These are phyloP conservation scores for Sanghuangporus baumii DNA, from an alignment of 1,284 basidiomycete species.

Conservation along the genomic window DNA sequence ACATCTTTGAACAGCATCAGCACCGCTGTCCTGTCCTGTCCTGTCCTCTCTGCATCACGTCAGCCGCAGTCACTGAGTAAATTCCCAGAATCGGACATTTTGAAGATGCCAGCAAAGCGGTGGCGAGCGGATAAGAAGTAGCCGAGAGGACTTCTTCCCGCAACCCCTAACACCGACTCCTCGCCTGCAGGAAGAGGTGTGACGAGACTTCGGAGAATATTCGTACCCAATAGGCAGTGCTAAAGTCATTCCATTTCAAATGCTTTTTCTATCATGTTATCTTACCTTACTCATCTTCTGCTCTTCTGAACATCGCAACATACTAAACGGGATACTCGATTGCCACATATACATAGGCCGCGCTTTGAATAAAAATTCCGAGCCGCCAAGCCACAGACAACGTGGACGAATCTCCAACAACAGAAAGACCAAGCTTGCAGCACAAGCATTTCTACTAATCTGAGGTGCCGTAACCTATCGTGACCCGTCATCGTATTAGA, in stretches of 20 bases:
- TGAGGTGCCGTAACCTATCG: too few species aligned
- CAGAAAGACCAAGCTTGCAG: too few species aligned
- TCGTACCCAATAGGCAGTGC: neutral
- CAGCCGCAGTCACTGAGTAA: neutral
- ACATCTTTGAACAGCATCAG: neutral
- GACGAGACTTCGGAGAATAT: neutral
- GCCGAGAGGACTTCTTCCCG: neutral
- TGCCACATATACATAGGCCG: too few species aligned
- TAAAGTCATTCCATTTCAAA: neutral
- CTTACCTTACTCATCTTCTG: neutral
- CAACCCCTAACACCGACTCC: neutral
- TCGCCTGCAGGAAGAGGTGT: neutral
- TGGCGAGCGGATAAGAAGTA: neutral
- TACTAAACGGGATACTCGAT: too few species aligned
- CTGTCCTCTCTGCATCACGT: neutral
- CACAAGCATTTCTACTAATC: too few species aligned
- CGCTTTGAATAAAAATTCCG: too few species aligned
- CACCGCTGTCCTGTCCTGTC: neutral
- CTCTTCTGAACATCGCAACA: too few species aligned
- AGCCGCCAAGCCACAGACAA: too few species aligned
- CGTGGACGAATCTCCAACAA: too few species aligned
- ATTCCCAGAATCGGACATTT: neutral
- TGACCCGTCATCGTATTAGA: too few species aligned
- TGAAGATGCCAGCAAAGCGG: neutral
- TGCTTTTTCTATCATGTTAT: neutral